Percentiles rank a stretch among this genome's conserved stretches.
phyloP scores from a whole-genome alignment of 768 basidiomycete genomes.

The Trametes cingulata region DNA sequence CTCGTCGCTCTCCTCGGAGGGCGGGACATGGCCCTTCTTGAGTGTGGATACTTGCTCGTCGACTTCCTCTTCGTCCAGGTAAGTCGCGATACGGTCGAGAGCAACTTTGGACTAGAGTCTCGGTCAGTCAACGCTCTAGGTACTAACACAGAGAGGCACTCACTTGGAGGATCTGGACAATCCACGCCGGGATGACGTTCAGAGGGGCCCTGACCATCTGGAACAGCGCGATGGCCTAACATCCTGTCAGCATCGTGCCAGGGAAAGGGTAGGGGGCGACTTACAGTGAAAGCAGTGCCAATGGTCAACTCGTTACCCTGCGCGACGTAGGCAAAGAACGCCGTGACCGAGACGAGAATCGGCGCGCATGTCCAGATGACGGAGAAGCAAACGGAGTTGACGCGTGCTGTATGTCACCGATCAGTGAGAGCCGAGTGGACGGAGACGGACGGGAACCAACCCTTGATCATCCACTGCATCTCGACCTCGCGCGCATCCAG shows the following conservation, averaged over 20 bases:
- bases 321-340: slow-evolving; percentile 74
- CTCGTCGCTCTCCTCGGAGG: slow-evolving; percentile 29
- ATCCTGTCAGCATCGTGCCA: not conserved
- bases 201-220: slow-evolving; percentile 80
- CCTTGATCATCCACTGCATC: slow-evolving; percentile 75
- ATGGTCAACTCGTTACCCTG: slow-evolving; percentile 76
- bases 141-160: not conserved
- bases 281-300: slow-evolving; percentile 79
- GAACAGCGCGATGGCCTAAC: slow-evolving; percentile 76
- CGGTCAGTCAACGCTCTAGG: not conserved
- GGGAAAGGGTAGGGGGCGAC: slow-evolving; percentile 24
- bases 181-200: slow-evolving; percentile 78
- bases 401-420: slow-evolving; percentile 45
- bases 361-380: slow-evolving; percentile 77
- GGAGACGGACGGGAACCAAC: slow-evolving; percentile 43
- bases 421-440: not conserved
- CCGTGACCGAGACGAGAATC: slow-evolving; percentile 75
- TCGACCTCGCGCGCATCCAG: slow-evolving; percentile 67
- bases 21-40: slow-evolving; percentile 38
- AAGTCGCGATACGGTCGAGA: slow-evolving; percentile 59
- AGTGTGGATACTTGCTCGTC: slow-evolving; percentile 58
- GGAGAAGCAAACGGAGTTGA: slow-evolving; percentile 73
- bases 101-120: slow-evolving; percentile 51
- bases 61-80: slow-evolving; percentile 64
- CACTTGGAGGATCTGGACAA: slow-evolving; percentile 72